Conservation (phyloP, 192 early-diverging fungal genomes). For the Umbelopsis vinacea region DNA sequence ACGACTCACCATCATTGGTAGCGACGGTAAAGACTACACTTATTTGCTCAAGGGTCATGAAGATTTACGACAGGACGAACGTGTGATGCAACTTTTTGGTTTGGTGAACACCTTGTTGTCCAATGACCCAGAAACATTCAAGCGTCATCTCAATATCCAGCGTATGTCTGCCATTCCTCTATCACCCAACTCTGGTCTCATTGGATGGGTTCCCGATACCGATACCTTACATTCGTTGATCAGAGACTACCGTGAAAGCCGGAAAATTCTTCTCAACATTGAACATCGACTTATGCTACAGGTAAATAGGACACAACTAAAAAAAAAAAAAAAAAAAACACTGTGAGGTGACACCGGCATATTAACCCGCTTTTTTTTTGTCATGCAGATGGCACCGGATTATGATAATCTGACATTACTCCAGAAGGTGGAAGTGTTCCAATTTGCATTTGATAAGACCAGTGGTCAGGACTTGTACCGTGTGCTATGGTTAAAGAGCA, state of each 20-base stretch:
- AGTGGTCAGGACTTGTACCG: slow-evolving; percentile 92
- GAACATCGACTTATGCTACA: slow-evolving; percentile 90
- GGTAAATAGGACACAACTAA: slow-evolving; percentile 39
- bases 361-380: slow-evolving; percentile 2
- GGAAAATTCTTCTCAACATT: slow-evolving; percentile 84
- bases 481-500: slow-evolving; percentile 93
- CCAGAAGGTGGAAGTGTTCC: slow-evolving; percentile 96
- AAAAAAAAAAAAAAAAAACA: too few relatives aligned
- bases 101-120: slow-evolving; percentile 91
- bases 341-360: not conserved
- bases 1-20: slow-evolving; percentile 80
- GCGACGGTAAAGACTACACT: slow-evolving; percentile 88
- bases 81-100: slow-evolving; percentile 98
- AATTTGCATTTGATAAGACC: slow-evolving; percentile 88
- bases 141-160: slow-evolving; percentile 88
- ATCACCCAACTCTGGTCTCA: slow-evolving; percentile 93
- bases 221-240: slow-evolving; percentile 89
- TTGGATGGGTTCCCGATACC: slow-evolving; percentile 91
- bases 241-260: slow-evolving; percentile 80
- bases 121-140: slow-evolving; percentile 85
- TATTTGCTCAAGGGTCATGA: slow-evolving; percentile 97
- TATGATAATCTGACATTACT: slow-evolving; percentile 85
- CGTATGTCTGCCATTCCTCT: slow-evolving; percentile 91
- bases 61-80: slow-evolving; percentile 97
- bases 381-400: slow-evolving; percentile 80